Evolutionary conservation across 208 protist genomes (phyloP).

Genomic region (Endotrypanum monterogeii): DNA sequence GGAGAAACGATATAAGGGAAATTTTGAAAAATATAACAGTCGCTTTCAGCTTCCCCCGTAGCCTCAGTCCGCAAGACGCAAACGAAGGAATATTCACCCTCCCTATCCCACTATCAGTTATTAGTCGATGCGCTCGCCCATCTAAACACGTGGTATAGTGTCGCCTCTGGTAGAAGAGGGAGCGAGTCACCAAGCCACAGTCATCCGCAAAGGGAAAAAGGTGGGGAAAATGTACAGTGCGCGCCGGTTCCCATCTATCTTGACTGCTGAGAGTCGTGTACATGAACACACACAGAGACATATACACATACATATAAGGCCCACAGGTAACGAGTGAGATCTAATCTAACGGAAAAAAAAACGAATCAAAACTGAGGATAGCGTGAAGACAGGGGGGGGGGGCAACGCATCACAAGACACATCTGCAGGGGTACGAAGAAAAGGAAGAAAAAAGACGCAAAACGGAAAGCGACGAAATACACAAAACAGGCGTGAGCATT

Average conservation of each 20-base stretch:
- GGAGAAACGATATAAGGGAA: not conserved
- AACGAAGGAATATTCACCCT: not conserved
- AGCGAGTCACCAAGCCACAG: not conserved
- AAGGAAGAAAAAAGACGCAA: not conserved
- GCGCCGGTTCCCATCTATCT: not conserved
- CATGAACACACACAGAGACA: not conserved
- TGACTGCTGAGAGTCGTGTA: not conserved
- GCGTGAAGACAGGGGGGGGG: too few species aligned
- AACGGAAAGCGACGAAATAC: not conserved
- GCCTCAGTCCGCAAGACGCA: not conserved
- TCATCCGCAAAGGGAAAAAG: not conserved
- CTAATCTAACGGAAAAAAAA: conserved; percentile 3
- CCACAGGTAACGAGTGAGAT: not conserved
- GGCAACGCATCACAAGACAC: too few species aligned
- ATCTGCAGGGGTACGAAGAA: too few species aligned
- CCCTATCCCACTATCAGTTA: not conserved
- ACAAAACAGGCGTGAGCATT: not conserved
- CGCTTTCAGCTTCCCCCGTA: not conserved
- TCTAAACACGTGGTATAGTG: not conserved
- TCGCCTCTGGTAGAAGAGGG: not conserved
- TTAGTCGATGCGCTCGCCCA: not conserved
- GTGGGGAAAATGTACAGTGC: not conserved
- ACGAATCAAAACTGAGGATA: too few species aligned
- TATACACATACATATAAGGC: not conserved
- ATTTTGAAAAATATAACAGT: not conserved